Percentiles rank a stretch among this genome's conserved stretches.
Conservation (phyloP, 179 eudicot genomes). For the Beta corolliflora region DNA sequence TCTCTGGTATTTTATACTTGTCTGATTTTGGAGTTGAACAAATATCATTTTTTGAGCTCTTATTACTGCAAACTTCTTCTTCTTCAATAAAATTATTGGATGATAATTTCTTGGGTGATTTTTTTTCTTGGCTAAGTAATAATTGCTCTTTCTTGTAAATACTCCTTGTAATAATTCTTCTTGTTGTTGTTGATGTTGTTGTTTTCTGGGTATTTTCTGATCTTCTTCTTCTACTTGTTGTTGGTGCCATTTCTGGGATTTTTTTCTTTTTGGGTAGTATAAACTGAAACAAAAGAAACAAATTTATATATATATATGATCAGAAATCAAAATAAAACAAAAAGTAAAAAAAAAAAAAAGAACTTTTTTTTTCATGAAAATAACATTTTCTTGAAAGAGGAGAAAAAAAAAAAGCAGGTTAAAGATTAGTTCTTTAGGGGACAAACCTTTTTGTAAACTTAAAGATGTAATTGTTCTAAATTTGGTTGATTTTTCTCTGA, state of each 20-base stretch:
- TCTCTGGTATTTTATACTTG: constrained; percentile 40
- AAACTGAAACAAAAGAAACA: constrained; percentile 1
- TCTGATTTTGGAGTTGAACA: constrained; percentile 43
- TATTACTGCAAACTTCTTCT: background rate
- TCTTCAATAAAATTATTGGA: background rate
- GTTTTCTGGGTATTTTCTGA: constrained; percentile 10
- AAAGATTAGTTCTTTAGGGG: background rate
- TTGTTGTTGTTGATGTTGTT: constrained; percentile 1
- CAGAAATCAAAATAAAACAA: background rate
- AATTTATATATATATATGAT: background rate
- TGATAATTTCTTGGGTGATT: background rate
- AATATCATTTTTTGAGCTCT: background rate
- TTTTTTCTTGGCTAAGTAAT: background rate
- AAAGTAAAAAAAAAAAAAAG: background rate
- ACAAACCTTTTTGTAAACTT: constrained; percentile 2
- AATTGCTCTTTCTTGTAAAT: constrained; percentile 42
- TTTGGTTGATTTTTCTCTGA: background rate
- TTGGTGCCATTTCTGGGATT: constrained; percentile 35
- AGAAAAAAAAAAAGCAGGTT: constrained; percentile 17
- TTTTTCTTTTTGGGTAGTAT: background rate
- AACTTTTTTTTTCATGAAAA: background rate
- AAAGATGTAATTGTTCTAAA: background rate
- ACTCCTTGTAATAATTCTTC: constrained; percentile 43
- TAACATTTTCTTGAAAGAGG: constrained; percentile 22
- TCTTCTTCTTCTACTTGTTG: constrained; percentile 19